Evolutionary conservation across 1,284 basidiomycete genomes (phyloP).

Genomic region (Coniferiporia weirii): DNA sequence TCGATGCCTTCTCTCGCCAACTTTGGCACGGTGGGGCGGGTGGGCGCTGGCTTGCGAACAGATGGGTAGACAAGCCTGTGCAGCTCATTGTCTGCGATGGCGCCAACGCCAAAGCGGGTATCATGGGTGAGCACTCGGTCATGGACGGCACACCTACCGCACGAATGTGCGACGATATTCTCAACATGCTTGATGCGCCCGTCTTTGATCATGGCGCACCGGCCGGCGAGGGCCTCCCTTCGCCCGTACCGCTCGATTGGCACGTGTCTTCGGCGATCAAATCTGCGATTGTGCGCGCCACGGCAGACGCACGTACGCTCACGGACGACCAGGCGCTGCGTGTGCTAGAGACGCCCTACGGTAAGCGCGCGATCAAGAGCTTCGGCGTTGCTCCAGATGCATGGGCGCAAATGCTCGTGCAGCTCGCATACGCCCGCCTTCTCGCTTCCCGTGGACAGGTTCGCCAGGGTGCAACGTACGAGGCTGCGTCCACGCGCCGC

Average conservation of each 20-base stretch:
- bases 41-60: conserved; percentile 43
- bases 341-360: conserved; percentile 70
- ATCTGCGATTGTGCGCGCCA: conserved; percentile 52
- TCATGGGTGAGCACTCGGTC: conserved; percentile 89
- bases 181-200: conserved; percentile 57
- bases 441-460: conserved; percentile 26
- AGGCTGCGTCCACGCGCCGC: conserved; percentile 80
- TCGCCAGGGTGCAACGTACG: conserved; percentile 67
- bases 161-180: conserved; percentile 65
- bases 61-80: conserved; percentile 82
- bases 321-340: conserved; percentile 63
- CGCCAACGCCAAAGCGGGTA: conserved; percentile 69
- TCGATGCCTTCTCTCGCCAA: conserved; percentile 55
- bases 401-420: conserved; percentile 89
- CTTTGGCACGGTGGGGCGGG: conserved; percentile 67
- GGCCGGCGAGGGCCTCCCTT: conserved; percentile 23
- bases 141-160: conserved; percentile 81
- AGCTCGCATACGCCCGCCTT: conserved; percentile 78
- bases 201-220: conserved; percentile 49
- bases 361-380: conserved; percentile 83
- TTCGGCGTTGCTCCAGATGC: conserved; percentile 85
- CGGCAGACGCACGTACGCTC: conserved; percentile 54
- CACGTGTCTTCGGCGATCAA: conserved; percentile 44
- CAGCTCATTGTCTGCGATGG: conserved; percentile 83
- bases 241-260: conserved; percentile 55